A percentile compares a stretch with the other conserved stretches of the same genome.
phyloP scores from a whole-genome alignment of 169 alveolate species.

The Sarcocystis neurona region DNA sequence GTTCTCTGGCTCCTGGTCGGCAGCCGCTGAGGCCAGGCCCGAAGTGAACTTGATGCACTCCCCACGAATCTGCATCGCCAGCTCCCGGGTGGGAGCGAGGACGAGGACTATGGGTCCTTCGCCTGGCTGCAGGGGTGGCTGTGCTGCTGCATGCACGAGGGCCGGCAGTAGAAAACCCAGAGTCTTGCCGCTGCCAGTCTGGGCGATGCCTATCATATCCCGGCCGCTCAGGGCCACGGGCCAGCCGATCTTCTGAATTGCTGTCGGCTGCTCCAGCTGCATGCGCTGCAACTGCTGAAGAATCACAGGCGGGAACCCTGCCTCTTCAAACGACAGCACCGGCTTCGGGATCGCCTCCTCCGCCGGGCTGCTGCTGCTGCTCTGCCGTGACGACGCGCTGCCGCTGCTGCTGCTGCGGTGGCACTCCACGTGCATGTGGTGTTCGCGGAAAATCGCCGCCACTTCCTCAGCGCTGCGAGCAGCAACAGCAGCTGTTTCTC shows the following conservation, averaged over 20 bases:
- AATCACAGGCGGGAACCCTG: slow-evolving; percentile 89
- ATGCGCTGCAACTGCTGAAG: slow-evolving; percentile 78
- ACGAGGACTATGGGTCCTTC: slow-evolving; percentile 75
- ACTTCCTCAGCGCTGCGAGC: slow-evolving; percentile 27
- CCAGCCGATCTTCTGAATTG: slow-evolving; percentile 93
- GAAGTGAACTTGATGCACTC: slow-evolving; percentile 72
- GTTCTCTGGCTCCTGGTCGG: too few species aligned
- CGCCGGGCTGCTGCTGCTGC: too few species aligned
- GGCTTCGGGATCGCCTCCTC: slow-evolving; percentile 84
- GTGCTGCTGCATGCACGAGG: slow-evolving; percentile 92
- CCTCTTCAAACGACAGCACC: slow-evolving; percentile 83
- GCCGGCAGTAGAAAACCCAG: slow-evolving; percentile 96
- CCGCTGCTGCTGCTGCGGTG: too few species aligned
- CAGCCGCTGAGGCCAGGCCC: too few species aligned
- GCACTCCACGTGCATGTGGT: slow-evolving; percentile 39
- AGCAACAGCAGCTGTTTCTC: slow-evolving; percentile 86
- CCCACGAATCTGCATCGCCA: slow-evolving; percentile 83
- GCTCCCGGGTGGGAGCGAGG: slow-evolving; percentile 88
- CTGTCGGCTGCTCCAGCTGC: slow-evolving; percentile 89
- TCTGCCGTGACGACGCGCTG: too few species aligned
- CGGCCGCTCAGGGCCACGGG: slow-evolving; percentile 76
- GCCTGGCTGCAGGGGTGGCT: slow-evolving; percentile 68
- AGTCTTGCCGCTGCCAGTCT: slow-evolving; percentile 99
- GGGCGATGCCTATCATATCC: slow-evolving; percentile 98
- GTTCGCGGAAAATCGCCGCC: neutral